Conservation (phyloP, 2,329 filamentous ascomycete species). For the Aspergillus udagawae region DNA sequence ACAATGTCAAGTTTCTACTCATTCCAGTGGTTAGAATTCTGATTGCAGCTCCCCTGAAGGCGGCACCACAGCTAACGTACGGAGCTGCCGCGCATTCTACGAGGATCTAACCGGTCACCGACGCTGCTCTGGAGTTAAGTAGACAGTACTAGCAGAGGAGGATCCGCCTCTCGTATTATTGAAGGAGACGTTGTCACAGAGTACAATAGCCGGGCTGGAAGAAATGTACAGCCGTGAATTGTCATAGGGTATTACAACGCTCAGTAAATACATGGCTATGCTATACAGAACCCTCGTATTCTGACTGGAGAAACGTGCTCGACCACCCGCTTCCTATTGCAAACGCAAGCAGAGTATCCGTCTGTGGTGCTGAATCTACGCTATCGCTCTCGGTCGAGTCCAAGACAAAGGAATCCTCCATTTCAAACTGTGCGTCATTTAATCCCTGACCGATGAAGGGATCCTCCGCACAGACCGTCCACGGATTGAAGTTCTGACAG, state of each 20-base stretch:
- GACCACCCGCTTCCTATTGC: background rate
- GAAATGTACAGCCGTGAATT: background rate
- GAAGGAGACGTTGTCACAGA: too few relatives aligned
- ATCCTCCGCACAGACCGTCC: background rate
- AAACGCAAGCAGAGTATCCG: background rate
- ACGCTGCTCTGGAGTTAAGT: too few relatives aligned
- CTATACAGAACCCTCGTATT: background rate
- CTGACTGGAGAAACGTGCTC: background rate
- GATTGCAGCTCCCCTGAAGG: too few relatives aligned
- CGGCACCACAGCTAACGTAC: too few relatives aligned
- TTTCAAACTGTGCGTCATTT: background rate
- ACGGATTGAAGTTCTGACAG: background rate
- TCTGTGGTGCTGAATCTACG: accelerated
- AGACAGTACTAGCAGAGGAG: too few relatives aligned
- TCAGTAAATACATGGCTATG: background rate
- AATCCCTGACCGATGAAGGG: background rate
- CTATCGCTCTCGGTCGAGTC: background rate
- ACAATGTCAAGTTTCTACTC: too few relatives aligned
- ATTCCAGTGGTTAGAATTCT: too few relatives aligned
- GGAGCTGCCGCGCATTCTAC: too few relatives aligned
- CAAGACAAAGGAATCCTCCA: background rate
- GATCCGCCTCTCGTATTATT: too few relatives aligned
- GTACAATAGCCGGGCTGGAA: too few relatives aligned
- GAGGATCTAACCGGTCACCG: too few relatives aligned
- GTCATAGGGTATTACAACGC: background rate